A percentile compares a stretch with the other conserved stretches of the same genome.
Conservation (phyloP, 2,329 filamentous ascomycete species). For the Atkinsonella hypoxylon region DNA sequence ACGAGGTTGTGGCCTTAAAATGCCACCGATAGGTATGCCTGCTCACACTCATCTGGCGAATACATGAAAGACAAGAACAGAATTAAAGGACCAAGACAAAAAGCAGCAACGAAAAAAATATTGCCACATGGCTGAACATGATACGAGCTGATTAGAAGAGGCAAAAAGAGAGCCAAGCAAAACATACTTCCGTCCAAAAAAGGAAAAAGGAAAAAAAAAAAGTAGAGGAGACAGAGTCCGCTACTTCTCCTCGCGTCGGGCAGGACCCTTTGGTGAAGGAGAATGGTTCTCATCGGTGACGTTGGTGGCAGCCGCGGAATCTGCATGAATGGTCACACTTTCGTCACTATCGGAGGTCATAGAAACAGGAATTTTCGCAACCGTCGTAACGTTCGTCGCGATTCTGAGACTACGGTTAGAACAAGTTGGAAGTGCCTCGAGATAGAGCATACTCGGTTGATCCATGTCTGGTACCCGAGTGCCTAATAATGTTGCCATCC, state of each 20-base stretch:
- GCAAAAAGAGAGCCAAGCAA: constrained; percentile 7
- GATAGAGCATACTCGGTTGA: constrained; percentile 24
- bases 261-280: constrained; percentile 30
- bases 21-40: constrained; percentile 21
- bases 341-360: constrained; percentile 39
- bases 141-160: constrained; percentile 7
- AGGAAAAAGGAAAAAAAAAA: neutral
- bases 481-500: constrained; percentile 16
- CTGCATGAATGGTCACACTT: constrained; percentile 41
- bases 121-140: constrained; percentile 9
- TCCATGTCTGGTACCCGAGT: constrained; percentile 21
- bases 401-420: constrained; percentile 26
- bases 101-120: constrained; percentile 3
- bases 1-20: constrained; percentile 21
- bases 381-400: constrained; percentile 27
- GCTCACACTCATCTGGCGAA: constrained; percentile 8
- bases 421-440: constrained; percentile 13
- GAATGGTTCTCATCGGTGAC: constrained; percentile 34
- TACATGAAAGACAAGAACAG: constrained; percentile 7
- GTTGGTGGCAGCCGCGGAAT: constrained; percentile 28
- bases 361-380: constrained; percentile 26
- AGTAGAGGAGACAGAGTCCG: constrained; percentile 6
- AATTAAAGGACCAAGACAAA: constrained; percentile 8
- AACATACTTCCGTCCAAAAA: constrained; percentile 8
- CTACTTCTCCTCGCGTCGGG: constrained; percentile 20